Conservation (phyloP, 768 basidiomycete genomes). For the Psilocybe tampanensis region DNA sequence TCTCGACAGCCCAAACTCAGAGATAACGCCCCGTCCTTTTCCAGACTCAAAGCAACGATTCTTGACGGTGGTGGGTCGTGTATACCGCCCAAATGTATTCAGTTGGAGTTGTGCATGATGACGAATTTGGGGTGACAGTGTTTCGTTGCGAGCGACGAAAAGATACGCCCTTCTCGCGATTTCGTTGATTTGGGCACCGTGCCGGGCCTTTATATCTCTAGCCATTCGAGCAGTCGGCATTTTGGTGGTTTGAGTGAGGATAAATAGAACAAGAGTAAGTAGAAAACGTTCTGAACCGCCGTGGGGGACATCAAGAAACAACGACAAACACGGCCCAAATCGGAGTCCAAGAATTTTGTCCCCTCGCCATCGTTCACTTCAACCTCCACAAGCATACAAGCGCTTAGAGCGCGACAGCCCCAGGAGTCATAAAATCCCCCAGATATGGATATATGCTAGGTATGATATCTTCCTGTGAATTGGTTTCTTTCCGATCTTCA, state of each 20-base stretch:
- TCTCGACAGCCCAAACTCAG: constrained; percentile 85
- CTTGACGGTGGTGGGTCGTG: constrained; percentile 85
- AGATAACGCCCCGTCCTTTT: constrained; percentile 83
- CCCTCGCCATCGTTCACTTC: not conserved
- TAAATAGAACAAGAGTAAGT: too few species aligned
- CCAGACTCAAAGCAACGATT: constrained; percentile 89
- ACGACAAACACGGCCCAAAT: constrained; percentile 38
- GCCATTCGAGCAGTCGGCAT: constrained; percentile 57
- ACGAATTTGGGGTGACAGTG: constrained; percentile 84
- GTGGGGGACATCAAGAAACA: constrained; percentile 26
- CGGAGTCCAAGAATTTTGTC: constrained; percentile 22
- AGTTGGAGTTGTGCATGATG: constrained; percentile 94
- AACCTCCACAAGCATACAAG: constrained; percentile 6
- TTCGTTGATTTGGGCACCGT: constrained; percentile 74
- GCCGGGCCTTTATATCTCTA: constrained; percentile 79
- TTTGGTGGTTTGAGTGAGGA: constrained; percentile 12
- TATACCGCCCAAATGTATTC: constrained; percentile 82
- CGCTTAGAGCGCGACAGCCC: constrained; percentile 3
- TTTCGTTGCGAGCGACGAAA: constrained; percentile 90
- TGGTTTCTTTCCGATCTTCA: not conserved
- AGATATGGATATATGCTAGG: constrained; percentile 30
- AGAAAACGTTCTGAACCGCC: not conserved
- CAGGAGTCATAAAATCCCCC: constrained; percentile 4
- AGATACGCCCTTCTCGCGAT: constrained; percentile 88
- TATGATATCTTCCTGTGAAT: constrained; percentile 3